phyloP scores from a whole-genome alignment of 306 rosid genomes.

The Argentina anserina region DNA sequence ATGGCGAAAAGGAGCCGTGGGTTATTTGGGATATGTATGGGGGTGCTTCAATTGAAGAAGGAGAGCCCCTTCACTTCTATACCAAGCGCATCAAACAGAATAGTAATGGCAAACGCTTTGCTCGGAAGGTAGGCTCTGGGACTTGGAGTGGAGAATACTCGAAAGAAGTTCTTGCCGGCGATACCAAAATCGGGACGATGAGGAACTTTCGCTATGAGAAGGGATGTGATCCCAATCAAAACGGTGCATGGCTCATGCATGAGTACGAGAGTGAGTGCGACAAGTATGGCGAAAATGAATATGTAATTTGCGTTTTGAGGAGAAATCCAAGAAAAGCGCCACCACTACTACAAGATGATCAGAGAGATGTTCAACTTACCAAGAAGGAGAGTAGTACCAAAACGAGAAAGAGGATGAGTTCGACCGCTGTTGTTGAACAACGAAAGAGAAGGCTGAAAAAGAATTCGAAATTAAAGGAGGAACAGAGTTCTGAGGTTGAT shows the following conservation, averaged over 20 bases:
- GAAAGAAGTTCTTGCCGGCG: background rate
- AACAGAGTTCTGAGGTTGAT: background rate
- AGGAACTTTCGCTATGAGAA: background rate
- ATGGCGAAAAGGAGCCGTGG: background rate
- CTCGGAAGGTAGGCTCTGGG: background rate
- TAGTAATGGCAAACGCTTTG: background rate
- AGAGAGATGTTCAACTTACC: background rate
- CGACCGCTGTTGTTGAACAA: background rate
- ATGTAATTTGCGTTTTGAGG: background rate
- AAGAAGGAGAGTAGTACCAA: background rate
- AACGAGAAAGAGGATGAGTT: background rate
- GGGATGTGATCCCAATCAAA: background rate
- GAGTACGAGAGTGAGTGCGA: background rate
- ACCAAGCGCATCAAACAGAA: background rate
- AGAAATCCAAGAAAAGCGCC: background rate
- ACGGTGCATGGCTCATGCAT: background rate
- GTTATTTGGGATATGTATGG: background rate
- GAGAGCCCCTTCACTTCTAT: background rate
- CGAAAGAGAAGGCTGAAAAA: background rate
- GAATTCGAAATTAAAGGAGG: background rate
- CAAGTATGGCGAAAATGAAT: background rate
- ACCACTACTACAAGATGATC: background rate
- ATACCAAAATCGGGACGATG: background rate
- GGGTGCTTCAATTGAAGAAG: background rate
- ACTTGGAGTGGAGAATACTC: slow-evolving; percentile 3